Conservation (phyloP, 768 basidiomycete species). For the Tricholoma bakamatsutake region DNA sequence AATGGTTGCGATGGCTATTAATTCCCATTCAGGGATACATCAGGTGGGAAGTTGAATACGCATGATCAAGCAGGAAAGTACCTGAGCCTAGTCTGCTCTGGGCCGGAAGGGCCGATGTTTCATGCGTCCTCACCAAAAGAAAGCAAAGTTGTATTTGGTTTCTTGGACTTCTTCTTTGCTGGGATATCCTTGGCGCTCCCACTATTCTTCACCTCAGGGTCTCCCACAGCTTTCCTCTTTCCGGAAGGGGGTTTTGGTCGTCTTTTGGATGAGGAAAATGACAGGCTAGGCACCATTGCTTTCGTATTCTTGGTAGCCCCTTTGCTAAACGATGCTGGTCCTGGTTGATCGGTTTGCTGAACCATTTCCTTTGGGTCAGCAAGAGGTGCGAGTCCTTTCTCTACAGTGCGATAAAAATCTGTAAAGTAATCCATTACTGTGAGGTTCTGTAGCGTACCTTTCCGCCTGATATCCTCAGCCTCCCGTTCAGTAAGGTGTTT, state of each 20-base stretch:
- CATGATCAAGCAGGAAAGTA: not conserved
- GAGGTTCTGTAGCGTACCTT: conserved; percentile 41
- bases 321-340: conserved; percentile 10
- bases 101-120: conserved; percentile 3
- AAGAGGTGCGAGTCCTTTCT: conserved; percentile 55
- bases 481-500: conserved; percentile 80
- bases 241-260: conserved; percentile 21
- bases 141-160: conserved; percentile 39
- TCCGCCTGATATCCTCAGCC: conserved; percentile 69
- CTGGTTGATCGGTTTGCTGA: conserved; percentile 7
- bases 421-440: not conserved
- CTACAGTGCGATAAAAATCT: conserved; percentile 26
- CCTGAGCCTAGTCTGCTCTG: not conserved
- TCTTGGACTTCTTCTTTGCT: conserved; percentile 54
- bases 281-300: conserved; percentile 26
- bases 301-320: conserved; percentile 12
- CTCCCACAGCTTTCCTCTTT: conserved; percentile 36
- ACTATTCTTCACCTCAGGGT: conserved; percentile 22
- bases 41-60: no score
- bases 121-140: conserved; percentile 58
- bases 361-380: conserved; percentile 28
- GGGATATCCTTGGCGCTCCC: conserved; percentile 22
- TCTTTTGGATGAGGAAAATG: conserved; percentile 39
- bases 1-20: not conserved
- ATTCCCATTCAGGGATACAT: not conserved